Percentiles rank a stretch among this genome's conserved stretches.
phyloP scores from a whole-genome alignment of 225 moss, liverwort and hornwort genomes.

The Marchantia paleacea region DNA sequence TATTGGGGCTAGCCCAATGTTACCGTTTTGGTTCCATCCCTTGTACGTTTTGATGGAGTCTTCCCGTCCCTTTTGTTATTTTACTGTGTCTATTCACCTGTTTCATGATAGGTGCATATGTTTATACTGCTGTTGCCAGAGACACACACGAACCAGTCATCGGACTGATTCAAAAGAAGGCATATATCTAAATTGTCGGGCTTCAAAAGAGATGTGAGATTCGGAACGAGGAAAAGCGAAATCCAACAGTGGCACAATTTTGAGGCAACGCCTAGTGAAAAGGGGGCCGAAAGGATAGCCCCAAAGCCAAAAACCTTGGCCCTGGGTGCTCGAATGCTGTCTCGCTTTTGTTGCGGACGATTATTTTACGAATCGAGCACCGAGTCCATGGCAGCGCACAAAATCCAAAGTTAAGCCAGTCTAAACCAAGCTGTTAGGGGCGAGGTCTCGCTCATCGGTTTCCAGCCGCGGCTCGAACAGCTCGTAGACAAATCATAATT shows the following conservation, averaged over 20 bases:
- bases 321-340: neutral
- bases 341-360: neutral
- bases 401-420: neutral
- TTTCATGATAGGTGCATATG: no score
- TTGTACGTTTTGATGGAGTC: no score
- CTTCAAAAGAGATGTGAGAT: neutral
- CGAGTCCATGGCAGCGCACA: no score
- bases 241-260: neutral
- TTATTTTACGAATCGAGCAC: neutral
- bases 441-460: neutral
- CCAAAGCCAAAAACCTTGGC: neutral
- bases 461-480: neutral
- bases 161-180: neutral
- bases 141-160: no score
- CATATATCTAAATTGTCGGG: no score
- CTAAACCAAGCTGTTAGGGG: neutral
- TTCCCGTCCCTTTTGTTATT: no score
- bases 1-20: no score
- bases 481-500: conserved; percentile 16
- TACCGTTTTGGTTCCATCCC: no score
- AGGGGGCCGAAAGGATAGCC: neutral
- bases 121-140: no score
- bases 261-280: neutral
- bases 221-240: neutral
- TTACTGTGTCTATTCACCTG: no score